Percentiles rank a stretch among this genome's conserved stretches.
Evolutionary conservation across 2,329 filamentous ascomycete genomes (phyloP).

Genomic region (Aspergillus unguis): DNA sequence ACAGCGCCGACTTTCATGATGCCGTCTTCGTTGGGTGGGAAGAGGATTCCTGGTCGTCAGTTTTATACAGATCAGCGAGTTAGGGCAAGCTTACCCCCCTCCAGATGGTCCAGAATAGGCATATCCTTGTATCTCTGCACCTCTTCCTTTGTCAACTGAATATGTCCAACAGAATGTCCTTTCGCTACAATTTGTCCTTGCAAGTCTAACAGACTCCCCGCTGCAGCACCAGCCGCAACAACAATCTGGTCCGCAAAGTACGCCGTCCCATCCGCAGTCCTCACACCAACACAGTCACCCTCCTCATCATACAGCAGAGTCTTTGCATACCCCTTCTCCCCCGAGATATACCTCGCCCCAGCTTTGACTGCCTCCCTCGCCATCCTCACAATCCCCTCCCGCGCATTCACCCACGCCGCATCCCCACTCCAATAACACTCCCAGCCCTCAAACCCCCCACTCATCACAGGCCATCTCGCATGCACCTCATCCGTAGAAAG

Average conservation of each 20-base stretch:
- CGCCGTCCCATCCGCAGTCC: neutral
- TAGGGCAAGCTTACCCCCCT: slow-evolving; percentile 15
- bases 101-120: slow-evolving; percentile 32
- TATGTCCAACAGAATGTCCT: slow-evolving; percentile 21
- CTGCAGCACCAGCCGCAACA: slow-evolving; percentile 2
- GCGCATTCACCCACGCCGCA: slow-evolving; percentile 5
- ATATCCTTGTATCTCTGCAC: slow-evolving; percentile 31
- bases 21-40: slow-evolving; percentile 26
- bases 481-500: slow-evolving; percentile 1
- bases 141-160: slow-evolving; percentile 27
- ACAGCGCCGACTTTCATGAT: slow-evolving; percentile 7
- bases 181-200: slow-evolving; percentile 6
- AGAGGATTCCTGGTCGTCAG: slow-evolving; percentile 21
- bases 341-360: slow-evolving; percentile 2
- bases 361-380: neutral
- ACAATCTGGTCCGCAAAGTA: neutral
- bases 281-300: neutral
- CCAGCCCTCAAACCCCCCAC: slow-evolving; percentile 1
- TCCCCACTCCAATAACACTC: slow-evolving; percentile 1
- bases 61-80: neutral
- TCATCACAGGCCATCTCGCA: neutral
- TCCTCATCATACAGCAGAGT: neutral
- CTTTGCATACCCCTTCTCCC: neutral
- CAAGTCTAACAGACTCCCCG: neutral
- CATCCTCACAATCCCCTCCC: slow-evolving; percentile 4